Evolutionary conservation across 345 rosid species (phyloP).

Genomic region (Conringia planisiliqua): DNA sequence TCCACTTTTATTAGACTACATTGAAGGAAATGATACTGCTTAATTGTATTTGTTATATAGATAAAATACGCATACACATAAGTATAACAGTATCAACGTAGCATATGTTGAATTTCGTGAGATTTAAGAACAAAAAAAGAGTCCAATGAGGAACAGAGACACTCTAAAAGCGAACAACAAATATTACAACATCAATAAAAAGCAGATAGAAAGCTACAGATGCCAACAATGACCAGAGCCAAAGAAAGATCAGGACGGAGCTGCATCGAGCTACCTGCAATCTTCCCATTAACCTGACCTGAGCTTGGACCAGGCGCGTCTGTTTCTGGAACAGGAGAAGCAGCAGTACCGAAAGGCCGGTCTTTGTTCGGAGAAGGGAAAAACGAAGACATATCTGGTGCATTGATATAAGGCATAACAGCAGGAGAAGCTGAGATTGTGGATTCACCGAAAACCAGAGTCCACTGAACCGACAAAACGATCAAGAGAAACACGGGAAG

Average conservation of each 20-base stretch:
- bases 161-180: conserved; percentile 7
- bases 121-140: conserved; percentile 9
- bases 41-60: not conserved
- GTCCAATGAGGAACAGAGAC: not conserved
- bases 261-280: conserved; percentile 33
- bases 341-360: conserved; percentile 32
- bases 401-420: conserved; percentile 45
- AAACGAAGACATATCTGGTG: conserved; percentile 62
- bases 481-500: conserved; percentile 26
- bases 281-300: conserved; percentile 52
- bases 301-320: conserved; percentile 46
- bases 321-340: conserved; percentile 42
- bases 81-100: conserved; percentile 5
- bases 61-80: not conserved
- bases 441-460: conserved; percentile 29
- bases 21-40: not conserved
- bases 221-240: conserved; percentile 23
- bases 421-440: conserved; percentile 57
- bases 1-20: not conserved
- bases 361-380: conserved; percentile 52
- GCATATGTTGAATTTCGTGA: conserved; percentile 3
- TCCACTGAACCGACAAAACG: conserved; percentile 26
- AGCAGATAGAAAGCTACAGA: conserved; percentile 14
- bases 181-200: conserved; percentile 15
- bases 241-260: conserved; percentile 22